Evolutionary conservation across 139 green algal species (phyloP), one percentile per base, ranked within the genome.

Genomic region (Trebouxia sp.): DNA sequence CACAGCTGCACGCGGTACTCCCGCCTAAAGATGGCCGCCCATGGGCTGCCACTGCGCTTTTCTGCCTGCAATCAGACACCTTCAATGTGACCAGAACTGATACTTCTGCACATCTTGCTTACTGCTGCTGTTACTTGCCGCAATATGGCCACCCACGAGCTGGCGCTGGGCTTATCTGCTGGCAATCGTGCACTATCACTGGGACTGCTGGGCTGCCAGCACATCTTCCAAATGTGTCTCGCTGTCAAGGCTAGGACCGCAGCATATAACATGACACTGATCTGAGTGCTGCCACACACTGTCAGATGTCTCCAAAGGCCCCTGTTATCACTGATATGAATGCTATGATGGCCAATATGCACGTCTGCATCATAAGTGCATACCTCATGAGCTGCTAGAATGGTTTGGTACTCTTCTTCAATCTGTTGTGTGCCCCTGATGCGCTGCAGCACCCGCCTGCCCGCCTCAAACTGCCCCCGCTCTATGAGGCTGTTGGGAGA

Each of bases 401-500:
- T 83, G 50, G 32, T 79, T 0, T 43, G 5, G 39, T 66, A 83
- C 51, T 83, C 80, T 4, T 47, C 20, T 35, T 87, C 70, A 5
- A 92, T 82, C 22, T 88, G 69, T 26, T 89, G 41, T 11, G 81
- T 86, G 48, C 89, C 89, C 0, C 90, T 84, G 65, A 93, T 83
- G 6, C 69, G 65, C 75, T 87, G 38, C 76, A 95, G 85, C 53
- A 94, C 86, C 1, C 37, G 14, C 15, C 70, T 56, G 0, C 80
- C 92, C 7, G 85, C 43, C n/a, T 92, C 88, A 14, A 41, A 6
- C 3, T 87, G 42, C 37, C 90, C 90, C 28, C 92, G 88, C 87
- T 91, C 85, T 15, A 93, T 78, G n/a, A 96, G 86, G 4, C 81
- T 91, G 88, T 95, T 96, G 81, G 91, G 92, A 1, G 92, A 93